Evolutionary conservation across 495 filamentous ascomycete species (phyloP).

Genomic region (Penicillium maclennaniae): DNA sequence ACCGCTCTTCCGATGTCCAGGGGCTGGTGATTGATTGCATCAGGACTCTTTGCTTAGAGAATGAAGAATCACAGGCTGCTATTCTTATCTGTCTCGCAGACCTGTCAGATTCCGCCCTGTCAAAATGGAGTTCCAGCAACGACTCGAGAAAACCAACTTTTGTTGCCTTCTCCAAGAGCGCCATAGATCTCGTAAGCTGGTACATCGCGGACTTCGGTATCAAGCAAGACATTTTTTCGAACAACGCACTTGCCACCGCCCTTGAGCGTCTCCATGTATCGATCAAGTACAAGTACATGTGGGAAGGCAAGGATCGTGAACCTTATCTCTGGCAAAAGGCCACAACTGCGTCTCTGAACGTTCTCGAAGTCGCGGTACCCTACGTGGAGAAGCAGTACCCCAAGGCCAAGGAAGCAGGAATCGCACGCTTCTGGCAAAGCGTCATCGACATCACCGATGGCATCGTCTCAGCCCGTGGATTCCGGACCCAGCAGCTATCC

Average conservation of each 20-base stretch:
- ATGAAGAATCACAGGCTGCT: constrained; percentile 60
- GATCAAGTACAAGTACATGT: constrained; percentile 71
- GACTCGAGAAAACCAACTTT: constrained; percentile 61
- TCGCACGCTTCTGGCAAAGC: constrained; percentile 39
- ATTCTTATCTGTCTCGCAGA: constrained; percentile 66
- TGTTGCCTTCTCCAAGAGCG: constrained; percentile 77
- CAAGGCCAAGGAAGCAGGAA: constrained; percentile 23
- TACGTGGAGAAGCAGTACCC: constrained; percentile 52
- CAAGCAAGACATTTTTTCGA: constrained; percentile 61
- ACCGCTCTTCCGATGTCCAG: constrained; percentile 77
- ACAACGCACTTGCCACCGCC: constrained; percentile 54
- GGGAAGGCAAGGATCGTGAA: constrained; percentile 54
- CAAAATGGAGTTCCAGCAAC: constrained; percentile 38
- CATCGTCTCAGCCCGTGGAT: constrained; percentile 38
- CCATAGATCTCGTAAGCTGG: constrained; percentile 64
- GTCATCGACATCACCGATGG: constrained; percentile 39
- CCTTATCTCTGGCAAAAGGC: constrained; percentile 74
- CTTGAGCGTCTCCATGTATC: constrained; percentile 63
- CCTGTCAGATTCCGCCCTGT: constrained; percentile 59
- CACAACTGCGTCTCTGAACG: constrained; percentile 61
- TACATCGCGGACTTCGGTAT: constrained; percentile 60
- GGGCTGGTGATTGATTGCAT: constrained; percentile 67
- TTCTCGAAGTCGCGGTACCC: constrained; percentile 64
- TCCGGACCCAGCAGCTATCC: constrained; percentile 26
- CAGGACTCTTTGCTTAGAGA: constrained; percentile 65